Base-by-base conservation (phyloP, 2,329 filamentous ascomycete genomes). In the Aspergillus phoenicis region DNA sequence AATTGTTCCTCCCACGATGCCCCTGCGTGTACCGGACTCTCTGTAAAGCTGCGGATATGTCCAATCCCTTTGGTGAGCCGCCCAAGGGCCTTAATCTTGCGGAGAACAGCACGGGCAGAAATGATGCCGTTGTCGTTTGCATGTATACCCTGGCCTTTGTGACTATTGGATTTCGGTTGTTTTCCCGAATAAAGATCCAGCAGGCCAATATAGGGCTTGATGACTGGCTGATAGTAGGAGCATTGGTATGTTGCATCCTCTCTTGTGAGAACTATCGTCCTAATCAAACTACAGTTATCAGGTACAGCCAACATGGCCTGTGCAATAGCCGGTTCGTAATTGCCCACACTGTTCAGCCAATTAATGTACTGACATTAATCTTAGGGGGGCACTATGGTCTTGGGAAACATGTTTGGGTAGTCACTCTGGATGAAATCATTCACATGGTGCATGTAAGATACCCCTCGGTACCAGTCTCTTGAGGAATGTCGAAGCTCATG, bases 401-500 rank as follows among this genome's bases (percentile, higher is more conserved):
- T 5, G 65, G 65, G 4, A 66, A 59, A 48, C 65, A 67, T 22
- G 51, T 66, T 15, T 67, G 65, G 65, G 65, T 61, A 1, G 62
- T 66, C 6, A 41, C 51, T 0, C n/a, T 52, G 3, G 15, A 61
- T 13, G 59, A 67, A 30, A 61, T 63, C 15, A 8, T 63, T 1
- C 54, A 30, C 8, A 55, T 55, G 52, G 52, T 45, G 39, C 39
- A 43, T 22, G 52, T 55, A 30, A 45, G 52, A 26, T 43, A 45
- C 17, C 41, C n/a, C 20, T 36, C 11, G 2, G 3, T 26, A 13
- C 6, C 39, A 15, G 20, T 17, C 8, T 30, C 24, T 13, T 5
- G 41, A 22, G 8, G 33, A 2, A n/a, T 7, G n/a, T 17, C 24
- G 11, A 33, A n/a, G 2, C 26, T 26, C 51, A 22, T 20, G 24